phyloP scores from a whole-genome alignment of 148 eudicot genomes.

The Persicaria tinctoria region DNA sequence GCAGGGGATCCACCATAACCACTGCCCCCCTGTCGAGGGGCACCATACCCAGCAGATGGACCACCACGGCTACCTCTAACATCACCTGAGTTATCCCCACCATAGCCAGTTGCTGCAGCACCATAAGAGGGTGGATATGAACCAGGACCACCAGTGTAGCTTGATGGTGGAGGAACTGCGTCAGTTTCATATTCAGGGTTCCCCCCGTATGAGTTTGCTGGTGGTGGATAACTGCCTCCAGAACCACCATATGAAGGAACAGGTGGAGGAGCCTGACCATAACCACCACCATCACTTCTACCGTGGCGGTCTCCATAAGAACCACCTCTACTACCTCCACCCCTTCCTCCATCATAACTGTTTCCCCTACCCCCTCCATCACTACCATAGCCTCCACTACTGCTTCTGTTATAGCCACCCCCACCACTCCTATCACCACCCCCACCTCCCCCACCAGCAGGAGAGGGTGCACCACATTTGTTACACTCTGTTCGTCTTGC shows the following conservation, averaged over 20 bases:
- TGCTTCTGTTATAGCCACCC: conserved; percentile 41
- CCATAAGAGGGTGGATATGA: conserved; percentile 79
- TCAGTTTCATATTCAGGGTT: conserved; percentile 57
- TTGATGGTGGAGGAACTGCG: conserved; percentile 85
- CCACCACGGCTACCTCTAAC: conserved; percentile 53
- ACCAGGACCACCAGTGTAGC: conserved; percentile 69
- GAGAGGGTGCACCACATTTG: conserved; percentile 75
- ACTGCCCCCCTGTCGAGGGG: conserved; percentile 36
- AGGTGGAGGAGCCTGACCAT: conserved; percentile 47
- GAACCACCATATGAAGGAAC: conserved; percentile 49
- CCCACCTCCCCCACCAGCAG: conserved; percentile 34
- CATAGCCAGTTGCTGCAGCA: conserved; percentile 40
- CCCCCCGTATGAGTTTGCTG: conserved; percentile 40
- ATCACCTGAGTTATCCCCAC: conserved; percentile 40
- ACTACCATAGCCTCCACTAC: conserved; percentile 49
- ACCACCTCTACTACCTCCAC: conserved; percentile 47
- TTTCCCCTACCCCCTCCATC: conserved; percentile 42
- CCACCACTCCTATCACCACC: conserved; percentile 42
- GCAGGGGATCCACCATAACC: conserved; percentile 45
- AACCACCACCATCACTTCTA: conserved; percentile 49
- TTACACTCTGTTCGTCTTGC: conserved; percentile 84
- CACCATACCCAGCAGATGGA: conserved; percentile 58
- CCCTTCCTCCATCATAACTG: conserved; percentile 40
- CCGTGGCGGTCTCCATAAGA: conserved; percentile 56
- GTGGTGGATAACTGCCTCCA: conserved; percentile 48